These are phyloP conservation scores for Paramecium sexaurelia DNA, from an alignment of 73 alveolate genomes.

Conservation along the genomic window DNA sequence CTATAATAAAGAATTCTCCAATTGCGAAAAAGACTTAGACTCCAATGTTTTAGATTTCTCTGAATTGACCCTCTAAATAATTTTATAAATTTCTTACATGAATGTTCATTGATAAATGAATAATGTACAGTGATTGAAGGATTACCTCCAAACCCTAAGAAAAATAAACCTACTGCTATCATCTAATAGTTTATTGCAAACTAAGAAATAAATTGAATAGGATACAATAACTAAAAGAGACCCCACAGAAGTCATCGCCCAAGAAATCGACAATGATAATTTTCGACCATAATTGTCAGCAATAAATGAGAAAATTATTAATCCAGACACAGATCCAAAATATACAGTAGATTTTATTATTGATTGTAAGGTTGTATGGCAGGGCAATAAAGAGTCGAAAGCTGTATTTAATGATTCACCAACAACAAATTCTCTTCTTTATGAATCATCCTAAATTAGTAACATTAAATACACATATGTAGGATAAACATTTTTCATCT, in stretches of 20 bases:
- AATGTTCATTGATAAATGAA: constrained; percentile 65
- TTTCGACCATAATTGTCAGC: constrained; percentile 68
- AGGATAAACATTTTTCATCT: background rate
- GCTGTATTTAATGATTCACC: constrained; percentile 57
- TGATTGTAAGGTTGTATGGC: background rate
- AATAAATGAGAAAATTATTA: constrained; percentile 58
- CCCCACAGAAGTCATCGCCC: constrained; percentile 61
- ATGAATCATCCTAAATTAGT: background rate
- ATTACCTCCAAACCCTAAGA: constrained; percentile 67
- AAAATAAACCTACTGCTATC: constrained; percentile 53
- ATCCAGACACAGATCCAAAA: constrained; percentile 61
- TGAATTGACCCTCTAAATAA: constrained; percentile 57
- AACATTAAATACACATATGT: background rate
- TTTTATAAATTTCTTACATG: background rate
- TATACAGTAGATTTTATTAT: constrained; percentile 21
- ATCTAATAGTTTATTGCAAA: constrained; percentile 43
- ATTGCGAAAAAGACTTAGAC: constrained; percentile 62
- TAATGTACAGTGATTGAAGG: constrained; percentile 64
- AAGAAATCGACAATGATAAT: constrained; percentile 33
- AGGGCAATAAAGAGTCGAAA: background rate
- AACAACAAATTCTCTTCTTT: background rate
- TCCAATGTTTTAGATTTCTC: constrained; percentile 60
- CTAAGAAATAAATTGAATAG: background rate
- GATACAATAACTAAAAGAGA: background rate
- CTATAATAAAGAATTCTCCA: constrained; percentile 55